Evolutionary conservation across 331 rosid genomes (phyloP), one percentile per base, ranked within the genome.

Genomic region (Acacia concinna): DNA sequence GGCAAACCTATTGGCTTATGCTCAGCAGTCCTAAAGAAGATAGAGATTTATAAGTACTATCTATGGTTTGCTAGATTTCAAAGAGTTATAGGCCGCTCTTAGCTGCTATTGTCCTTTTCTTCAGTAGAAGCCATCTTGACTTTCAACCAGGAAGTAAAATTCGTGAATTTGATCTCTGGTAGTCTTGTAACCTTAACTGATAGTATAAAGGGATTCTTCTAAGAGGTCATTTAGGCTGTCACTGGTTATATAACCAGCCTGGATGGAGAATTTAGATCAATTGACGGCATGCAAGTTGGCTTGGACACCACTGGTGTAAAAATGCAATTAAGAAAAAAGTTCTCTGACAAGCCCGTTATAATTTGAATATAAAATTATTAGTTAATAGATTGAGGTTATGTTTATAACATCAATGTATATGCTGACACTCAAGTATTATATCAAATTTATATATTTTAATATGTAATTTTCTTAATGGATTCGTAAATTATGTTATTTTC

Each of bases 401-500:
- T 34, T 64, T 44, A 56, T 27, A 72, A 25, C 41, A 47, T 59
- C 37, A n/a, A 56, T 12, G 30, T 47, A 69, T 49, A 31, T 78
- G 73, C 69, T 35, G 38, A 65, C 67, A 68, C 63, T 52, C 57
- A 62, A 81, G 13, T 35, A 34, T 52, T 71, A 69, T 52, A 75
- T 75, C 78, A 79, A 75, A 21, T 65, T 57, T 25, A 66, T 31
- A 71, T 66, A 23, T 56, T 46, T 43, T 59, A 20, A 21, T 20
- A 44, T 4, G 43, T 76, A 73, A 44, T 18, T 73, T 63, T 73
- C 41, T 46, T 80, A 68, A 68, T 68, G 67, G 12, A 67, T 76
- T 75, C 82, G 37, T 74, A 64, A 23, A 56, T 75, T 46, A 44
- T 41, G 35, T 76, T 34, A 72, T 69, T 75, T 80, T 79, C 71